Base-by-base conservation (phyloP, 108 stramenopile species). In the Cylindrotheca fusiformis region DNA sequence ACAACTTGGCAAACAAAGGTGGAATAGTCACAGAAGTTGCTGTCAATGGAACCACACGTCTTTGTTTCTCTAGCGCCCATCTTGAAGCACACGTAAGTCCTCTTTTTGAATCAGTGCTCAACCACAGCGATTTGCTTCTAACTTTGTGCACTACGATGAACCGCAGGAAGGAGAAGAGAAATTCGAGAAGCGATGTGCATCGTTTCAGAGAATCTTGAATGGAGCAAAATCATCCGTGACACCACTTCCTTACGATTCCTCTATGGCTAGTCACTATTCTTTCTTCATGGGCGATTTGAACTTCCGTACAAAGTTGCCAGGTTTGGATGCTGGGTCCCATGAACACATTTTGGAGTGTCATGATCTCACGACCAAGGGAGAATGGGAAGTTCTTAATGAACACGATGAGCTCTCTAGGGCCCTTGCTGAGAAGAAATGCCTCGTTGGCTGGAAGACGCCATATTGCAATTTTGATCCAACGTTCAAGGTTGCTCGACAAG, bases 381-480 rank as follows among this genome's bases (percentile, higher is more conserved):
- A 83, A 14, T 88, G 80, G 80, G 25, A 63, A 17, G 52, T 53
- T 12, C 52, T 88, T 4, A 82, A 81, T 57, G 61, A 77, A 19
- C 41, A 63, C 26, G 88, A 90, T 52, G 88, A 90, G 47, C 56
- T 90, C 14, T 45, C 46, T 12, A 55, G 24, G 1, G 83, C 78
- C 1, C 57, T 90, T 22, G 49, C 31, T 18, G 69, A 71, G 20
- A 78, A 79, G 19, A 63, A 80, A 2, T 77, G 78, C 36, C 60
- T 90, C 25, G 53, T 63, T 29, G 84, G 80, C 1, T 87, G 79
- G 36, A 25, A 77, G 18, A 85, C 87, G n/a, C 74, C 74, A 14
- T 63, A 61, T 21, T 91, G 90, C 53, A 70, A 77, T 23, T 95
- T 95, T 55, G 80, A 83, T 14, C 94, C 94, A 18, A 95, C 94